Evolutionary conservation across 768 basidiomycete species (phyloP), one percentile per base, ranked within the genome.

Genomic region (Pleurotus giganteus): DNA sequence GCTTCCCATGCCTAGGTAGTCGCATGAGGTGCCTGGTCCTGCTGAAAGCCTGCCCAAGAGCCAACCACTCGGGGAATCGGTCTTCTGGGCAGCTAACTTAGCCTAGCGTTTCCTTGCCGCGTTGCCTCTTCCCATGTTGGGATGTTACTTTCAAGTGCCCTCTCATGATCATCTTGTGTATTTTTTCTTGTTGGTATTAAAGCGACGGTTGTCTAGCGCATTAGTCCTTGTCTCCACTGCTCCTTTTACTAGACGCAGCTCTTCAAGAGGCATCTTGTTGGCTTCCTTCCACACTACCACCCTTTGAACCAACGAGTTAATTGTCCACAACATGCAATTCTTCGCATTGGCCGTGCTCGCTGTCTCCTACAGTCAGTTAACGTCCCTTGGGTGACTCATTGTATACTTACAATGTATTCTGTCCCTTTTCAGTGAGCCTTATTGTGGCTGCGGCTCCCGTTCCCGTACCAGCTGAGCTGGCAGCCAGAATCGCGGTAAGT

Each of bases 121-220:
- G 44, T 45, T 45, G 44, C 44, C 15, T 15, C 31, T 51, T 51
- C 13, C 49, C 49, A 17, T 51, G 32, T 51, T 51, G 49, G 49
- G 49, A 51, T 51, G 49, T 51, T 51, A 32, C 49, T 51, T 51
- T 51, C 49, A 51, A 34, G 32, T 32, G 37, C 19, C 23, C 49
- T 32, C 27, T 12, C 46, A 47, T 47, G 46, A 15, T 15, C 5
- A 11, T 23, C 32, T 51, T 51, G 34, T 51, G 31, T 8, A 4
- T 24, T 11, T 21, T 11, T 41, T 45, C 23, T 26, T 45, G 49
- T 51, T 51, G 49, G 32, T 51, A 51, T 51, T 51, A 51, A 51
- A 51, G 49, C 49, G 49, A 51, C 49, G 49, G 49, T 51, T 51
- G 49, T 28, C 27, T 29, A 39, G 49, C 34, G 32, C 49, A 34